phyloP scores from a whole-genome alignment of 2,329 filamentous ascomycete species.

The Stemphylium beticola region DNA sequence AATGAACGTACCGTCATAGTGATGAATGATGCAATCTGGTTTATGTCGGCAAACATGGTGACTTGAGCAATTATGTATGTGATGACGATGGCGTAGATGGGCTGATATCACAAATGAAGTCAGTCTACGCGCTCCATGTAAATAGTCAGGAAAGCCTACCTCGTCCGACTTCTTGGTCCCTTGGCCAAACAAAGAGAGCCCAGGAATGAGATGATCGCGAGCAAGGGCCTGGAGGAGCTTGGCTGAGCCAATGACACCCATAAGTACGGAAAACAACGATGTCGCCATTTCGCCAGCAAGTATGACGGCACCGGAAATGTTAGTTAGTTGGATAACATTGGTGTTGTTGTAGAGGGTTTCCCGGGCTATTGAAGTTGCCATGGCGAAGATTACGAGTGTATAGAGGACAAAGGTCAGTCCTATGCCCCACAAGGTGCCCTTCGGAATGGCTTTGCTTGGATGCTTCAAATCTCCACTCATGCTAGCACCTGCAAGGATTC shows the following conservation, averaged over 20 bases:
- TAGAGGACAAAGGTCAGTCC: conserved; percentile 78
- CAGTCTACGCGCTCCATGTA: neutral
- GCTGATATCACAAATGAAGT: conserved; percentile 42
- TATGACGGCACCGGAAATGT: conserved; percentile 74
- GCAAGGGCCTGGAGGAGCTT: conserved; percentile 85
- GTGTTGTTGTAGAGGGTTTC: conserved; percentile 74
- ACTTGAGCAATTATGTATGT: conserved; percentile 79
- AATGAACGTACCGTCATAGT: conserved; percentile 77
- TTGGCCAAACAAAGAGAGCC: conserved; percentile 74
- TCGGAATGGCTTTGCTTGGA: conserved; percentile 83
- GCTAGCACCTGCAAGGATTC: conserved; percentile 74
- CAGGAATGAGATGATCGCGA: conserved; percentile 78
- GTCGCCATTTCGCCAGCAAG: conserved; percentile 83
- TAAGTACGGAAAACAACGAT: conserved; percentile 82
- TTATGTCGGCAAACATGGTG: conserved; percentile 81
- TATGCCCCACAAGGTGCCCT: conserved; percentile 80
- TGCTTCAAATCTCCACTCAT: conserved; percentile 88
- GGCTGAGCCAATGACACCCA: conserved; percentile 85
- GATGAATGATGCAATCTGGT: conserved; percentile 86
- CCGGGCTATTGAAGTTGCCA: conserved; percentile 78
- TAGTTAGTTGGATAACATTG: conserved; percentile 84
- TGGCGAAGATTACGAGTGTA: conserved; percentile 74
- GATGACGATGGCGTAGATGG: conserved; percentile 74
- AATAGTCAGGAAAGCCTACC: neutral
- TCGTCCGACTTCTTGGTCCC: conserved; percentile 76